Conservation (phyloP, 192 early-diverging fungal species). For the Linnemannia exigua region DNA sequence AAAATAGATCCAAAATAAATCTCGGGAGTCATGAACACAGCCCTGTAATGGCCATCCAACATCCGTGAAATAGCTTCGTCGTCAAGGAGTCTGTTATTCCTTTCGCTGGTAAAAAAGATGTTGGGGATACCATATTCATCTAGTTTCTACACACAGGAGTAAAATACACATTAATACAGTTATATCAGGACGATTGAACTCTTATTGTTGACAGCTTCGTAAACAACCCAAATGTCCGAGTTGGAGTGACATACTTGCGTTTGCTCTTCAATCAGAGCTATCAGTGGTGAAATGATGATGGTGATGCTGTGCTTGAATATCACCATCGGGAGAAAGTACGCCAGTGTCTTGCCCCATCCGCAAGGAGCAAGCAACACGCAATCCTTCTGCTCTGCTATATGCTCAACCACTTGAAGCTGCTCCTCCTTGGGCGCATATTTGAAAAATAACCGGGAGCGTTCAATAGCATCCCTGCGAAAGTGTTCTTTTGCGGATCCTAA, state of each 20-base stretch:
- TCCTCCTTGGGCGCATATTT: slow-evolving; percentile 1
- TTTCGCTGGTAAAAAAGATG: too few species aligned
- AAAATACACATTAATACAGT: too few species aligned
- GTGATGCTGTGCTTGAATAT: neutral
- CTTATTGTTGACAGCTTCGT: too few species aligned
- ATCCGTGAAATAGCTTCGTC: too few species aligned
- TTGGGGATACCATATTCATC: too few species aligned
- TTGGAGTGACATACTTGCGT: too few species aligned
- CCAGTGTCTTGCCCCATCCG: slow-evolving; percentile 19
- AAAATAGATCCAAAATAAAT: neutral
- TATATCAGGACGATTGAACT: too few species aligned
- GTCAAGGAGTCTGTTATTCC: too few species aligned
- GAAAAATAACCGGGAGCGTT: neutral
- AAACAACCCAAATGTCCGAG: too few species aligned
- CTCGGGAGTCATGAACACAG: slow-evolving; percentile 46
- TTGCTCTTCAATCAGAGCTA: slow-evolving; percentile 7
- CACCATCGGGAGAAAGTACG: slow-evolving; percentile 15
- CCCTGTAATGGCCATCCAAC: slow-evolving; percentile 10
- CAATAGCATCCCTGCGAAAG: too few species aligned
- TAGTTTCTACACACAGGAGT: too few species aligned
- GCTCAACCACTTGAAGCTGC: slow-evolving; percentile 5
- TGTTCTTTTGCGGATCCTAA: too few species aligned
- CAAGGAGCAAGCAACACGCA: slow-evolving; percentile 10
- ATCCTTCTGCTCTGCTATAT: neutral
- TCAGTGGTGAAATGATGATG: slow-evolving; percentile 18